Base-by-base conservation (phyloP, 345 rosid genomes). In the Arabis hirsuta region DNA sequence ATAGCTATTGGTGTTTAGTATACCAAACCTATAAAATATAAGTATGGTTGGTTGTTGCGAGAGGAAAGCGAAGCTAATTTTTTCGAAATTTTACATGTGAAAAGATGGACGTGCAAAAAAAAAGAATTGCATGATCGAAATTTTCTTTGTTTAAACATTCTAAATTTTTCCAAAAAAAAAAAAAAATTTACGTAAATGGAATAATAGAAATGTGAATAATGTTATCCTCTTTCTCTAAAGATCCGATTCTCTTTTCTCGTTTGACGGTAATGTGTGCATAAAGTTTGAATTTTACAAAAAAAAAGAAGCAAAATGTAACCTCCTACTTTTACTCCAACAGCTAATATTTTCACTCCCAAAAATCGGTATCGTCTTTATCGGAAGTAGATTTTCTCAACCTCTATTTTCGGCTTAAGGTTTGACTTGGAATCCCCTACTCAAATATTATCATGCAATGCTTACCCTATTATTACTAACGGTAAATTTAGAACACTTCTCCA, bases 401-500 rank as follows among this genome's bases (percentile, higher is more conserved):
- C 29, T 41, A 61, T 4, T 24, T 12, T 63, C 38, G 55, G 69
- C 69, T 24, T 64, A 34, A 48, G 45, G 20, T 34, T 48, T 64
- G 57, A 22, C 9, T 24, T 44, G 53, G 38, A 34, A 9, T 14
- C 14, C 66, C 39, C 46, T 5, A 39, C 38, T 6, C 38, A 58
- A 12, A 7, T 58, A 57, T 11, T 31, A 31, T 32, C 16, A 16
- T 46, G 55, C 67, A 62, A 45, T 45, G 44, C 22, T n/a, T 22
- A 59, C 34, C 11, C 64, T 14, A 16, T 62, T 22, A 22, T 27
- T 2, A 62, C 22, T 20, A 55, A 32, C 32, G 12, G 12, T 26
- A 27, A 29, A 29, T 10, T 16, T 29, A 46, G 12, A 46, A 31
- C 29, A 57, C 16, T 56, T n/a, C 2, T 10, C 19, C 11, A 6